A percentile compares a stretch with the other conserved stretches of the same genome.
Conservation (phyloP, 2,329 filamentous ascomycete species). For the Stagonosporopsis tanaceti region DNA sequence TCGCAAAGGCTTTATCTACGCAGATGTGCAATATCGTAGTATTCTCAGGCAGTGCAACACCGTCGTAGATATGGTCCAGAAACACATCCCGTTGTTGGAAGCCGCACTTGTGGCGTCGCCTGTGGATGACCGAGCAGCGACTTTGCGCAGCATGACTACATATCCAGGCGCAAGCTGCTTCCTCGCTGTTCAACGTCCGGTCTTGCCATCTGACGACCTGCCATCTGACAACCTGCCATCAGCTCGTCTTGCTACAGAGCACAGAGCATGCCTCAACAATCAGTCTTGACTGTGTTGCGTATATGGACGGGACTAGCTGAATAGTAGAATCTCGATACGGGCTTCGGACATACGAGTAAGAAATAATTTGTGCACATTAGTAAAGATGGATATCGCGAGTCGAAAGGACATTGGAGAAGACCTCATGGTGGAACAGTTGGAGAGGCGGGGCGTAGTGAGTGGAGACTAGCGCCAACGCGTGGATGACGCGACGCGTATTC, state of each 20-base stretch:
- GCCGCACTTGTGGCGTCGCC: background rate
- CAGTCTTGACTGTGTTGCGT: background rate
- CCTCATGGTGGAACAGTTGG: background rate
- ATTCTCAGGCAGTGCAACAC: too few species aligned
- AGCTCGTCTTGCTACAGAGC: background rate
- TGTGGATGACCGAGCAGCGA: too few species aligned
- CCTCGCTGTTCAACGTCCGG: background rate
- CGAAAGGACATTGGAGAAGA: background rate
- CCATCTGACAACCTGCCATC: background rate
- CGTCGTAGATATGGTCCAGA: too few species aligned
- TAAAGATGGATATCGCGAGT: background rate
- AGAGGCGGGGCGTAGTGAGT: background rate
- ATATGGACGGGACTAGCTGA: background rate
- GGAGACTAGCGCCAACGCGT: constrained; percentile 22
- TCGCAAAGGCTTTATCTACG: background rate
- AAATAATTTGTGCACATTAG: background rate
- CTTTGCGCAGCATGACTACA: too few species aligned
- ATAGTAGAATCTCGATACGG: background rate
- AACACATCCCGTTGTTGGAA: too few species aligned
- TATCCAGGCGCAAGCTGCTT: background rate
- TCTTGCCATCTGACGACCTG: background rate
- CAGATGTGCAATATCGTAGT: too few species aligned
- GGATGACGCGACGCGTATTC: constrained; percentile 24
- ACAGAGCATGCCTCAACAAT: background rate
- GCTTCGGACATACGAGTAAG: background rate